Evolutionary conservation across 169 alveolate genomes (phyloP).

Genomic region (Plasmodium knowlesi): DNA sequence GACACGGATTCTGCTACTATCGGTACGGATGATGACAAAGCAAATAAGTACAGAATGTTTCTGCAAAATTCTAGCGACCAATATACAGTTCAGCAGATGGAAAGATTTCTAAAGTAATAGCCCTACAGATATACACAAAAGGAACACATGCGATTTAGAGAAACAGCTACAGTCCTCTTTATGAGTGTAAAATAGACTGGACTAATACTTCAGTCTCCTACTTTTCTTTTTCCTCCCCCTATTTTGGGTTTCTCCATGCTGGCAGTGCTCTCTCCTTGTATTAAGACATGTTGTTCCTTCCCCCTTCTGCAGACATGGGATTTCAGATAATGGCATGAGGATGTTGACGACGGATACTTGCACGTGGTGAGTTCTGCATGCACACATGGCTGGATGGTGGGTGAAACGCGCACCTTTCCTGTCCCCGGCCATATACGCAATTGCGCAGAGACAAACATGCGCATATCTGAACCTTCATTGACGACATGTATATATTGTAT

Average conservation of each 20-base stretch:
- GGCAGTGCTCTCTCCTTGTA: background rate
- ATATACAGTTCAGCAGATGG: slow-evolving; percentile 54
- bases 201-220: background rate
- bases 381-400: background rate
- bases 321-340: slow-evolving; percentile 80
- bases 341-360: slow-evolving; percentile 80
- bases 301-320: slow-evolving; percentile 76
- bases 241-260: background rate
- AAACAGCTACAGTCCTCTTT: background rate
- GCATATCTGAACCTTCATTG: background rate
- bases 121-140: background rate
- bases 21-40: slow-evolving; percentile 16
- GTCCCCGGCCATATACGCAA: background rate
- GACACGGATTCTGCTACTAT: background rate
- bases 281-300: background rate
- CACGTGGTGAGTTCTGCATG: slow-evolving; percentile 73
- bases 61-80: slow-evolving; percentile 30
- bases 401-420: background rate
- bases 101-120: slow-evolving; percentile 65
- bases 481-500: background rate
- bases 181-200: background rate
- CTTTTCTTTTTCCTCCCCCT: background rate
- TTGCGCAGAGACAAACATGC: background rate
- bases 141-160: slow-evolving; percentile 4
- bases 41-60: slow-evolving; percentile 14